Percentiles rank a stretch among this genome's conserved stretches.
Evolutionary conservation across 2,329 filamentous ascomycete genomes (phyloP).

Genomic region (Aplosporella prunicola): DNA sequence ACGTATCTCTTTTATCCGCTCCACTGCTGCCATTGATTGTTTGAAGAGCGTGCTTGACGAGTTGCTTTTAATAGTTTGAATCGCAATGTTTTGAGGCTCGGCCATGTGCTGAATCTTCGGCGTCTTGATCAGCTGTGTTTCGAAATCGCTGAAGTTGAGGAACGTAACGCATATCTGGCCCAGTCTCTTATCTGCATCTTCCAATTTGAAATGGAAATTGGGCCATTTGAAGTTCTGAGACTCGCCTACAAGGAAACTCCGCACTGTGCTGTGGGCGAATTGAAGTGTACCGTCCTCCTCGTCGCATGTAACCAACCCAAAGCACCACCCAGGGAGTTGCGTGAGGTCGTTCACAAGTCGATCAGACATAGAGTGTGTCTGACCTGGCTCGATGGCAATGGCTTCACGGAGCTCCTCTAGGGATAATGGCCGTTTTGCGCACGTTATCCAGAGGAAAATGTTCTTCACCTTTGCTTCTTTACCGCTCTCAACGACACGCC

Average conservation of each 20-base stretch:
- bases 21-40: too few species aligned
- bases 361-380: slow-evolving; percentile 16
- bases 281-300: slow-evolving; percentile 16
- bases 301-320: slow-evolving; percentile 26
- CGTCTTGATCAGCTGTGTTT: neutral
- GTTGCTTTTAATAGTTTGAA: too few species aligned
- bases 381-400: slow-evolving; percentile 26
- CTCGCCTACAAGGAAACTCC: neutral
- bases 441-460: neutral
- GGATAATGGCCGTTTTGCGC: slow-evolving; percentile 23
- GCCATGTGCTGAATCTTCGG: neutral
- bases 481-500: neutral
- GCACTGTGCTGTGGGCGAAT: neutral
- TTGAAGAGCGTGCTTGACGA: too few species aligned
- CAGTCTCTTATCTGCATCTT: neutral
- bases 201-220: neutral
- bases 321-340: slow-evolving; percentile 23
- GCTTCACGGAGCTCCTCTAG: slow-evolving; percentile 32
- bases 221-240: neutral
- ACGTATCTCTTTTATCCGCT: too few species aligned
- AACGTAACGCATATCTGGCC: neutral
- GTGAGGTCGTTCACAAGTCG: slow-evolving; percentile 21
- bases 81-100: too few species aligned
- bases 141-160: slow-evolving; percentile 1
- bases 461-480: neutral